These are phyloP conservation scores for Pythium dissimile DNA, from an alignment of 352 stramenopile species.

Conservation along the genomic window DNA sequence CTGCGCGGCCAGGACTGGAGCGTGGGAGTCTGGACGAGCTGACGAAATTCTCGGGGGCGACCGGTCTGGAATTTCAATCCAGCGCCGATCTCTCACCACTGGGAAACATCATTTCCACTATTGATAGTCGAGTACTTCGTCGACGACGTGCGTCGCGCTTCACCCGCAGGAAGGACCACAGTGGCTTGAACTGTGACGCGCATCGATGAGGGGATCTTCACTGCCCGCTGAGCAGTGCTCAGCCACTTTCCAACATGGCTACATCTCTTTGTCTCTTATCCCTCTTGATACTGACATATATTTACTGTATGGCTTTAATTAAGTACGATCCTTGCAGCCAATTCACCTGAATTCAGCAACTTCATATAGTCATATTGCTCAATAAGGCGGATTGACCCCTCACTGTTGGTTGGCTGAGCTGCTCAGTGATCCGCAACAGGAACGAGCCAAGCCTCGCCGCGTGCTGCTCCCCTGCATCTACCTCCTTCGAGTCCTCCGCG, in stretches of 20 bases:
- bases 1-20: background rate
- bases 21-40: background rate
- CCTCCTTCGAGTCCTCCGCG: background rate
- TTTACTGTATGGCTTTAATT: background rate
- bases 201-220: background rate
- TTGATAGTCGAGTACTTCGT: background rate
- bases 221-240: too few species aligned
- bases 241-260: background rate
- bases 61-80: conserved; percentile 20
- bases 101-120: background rate
- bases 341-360: conserved; percentile 6
- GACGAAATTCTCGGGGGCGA: conserved; percentile 17
- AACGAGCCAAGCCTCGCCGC: background rate
- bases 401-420: conserved; percentile 19
- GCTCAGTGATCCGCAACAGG: background rate
- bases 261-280: conserved; percentile 10
- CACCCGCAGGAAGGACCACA: background rate
- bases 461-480: background rate
- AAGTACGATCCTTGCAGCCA: conserved; percentile 7
- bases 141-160: conserved; percentile 8
- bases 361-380: background rate
- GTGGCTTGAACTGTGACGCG: background rate
- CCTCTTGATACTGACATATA: conserved; percentile 2
- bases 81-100: conserved; percentile 6
- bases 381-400: conserved; percentile 10